Percentiles rank a stretch among this genome's conserved stretches.
Conservation (phyloP, 2,329 filamentous ascomycete species). For the Fusarium odoratissimum region DNA sequence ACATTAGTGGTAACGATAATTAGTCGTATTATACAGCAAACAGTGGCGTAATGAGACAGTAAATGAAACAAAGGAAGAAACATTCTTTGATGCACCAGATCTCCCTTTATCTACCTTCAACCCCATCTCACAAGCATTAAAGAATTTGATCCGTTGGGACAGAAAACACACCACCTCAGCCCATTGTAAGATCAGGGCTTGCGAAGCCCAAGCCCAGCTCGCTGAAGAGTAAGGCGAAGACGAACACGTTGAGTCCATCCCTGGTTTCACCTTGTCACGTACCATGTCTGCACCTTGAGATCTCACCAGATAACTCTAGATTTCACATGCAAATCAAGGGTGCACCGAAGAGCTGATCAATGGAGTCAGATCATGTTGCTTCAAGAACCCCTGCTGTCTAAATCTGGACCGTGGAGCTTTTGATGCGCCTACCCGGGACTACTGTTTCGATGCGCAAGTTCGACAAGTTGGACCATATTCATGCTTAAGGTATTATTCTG, state of each 20-base stretch:
- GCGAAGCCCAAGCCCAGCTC: not conserved
- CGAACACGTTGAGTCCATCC: slow-evolving; percentile 8
- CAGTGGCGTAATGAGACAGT: not conserved
- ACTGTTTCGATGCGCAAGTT: not conserved
- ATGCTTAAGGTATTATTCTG: not conserved
- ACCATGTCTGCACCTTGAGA: not conserved
- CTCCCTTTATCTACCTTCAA: slow-evolving; percentile 12
- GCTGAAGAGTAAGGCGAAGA: slow-evolving; percentile 9
- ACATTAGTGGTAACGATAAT: no score
- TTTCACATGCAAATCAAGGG: slow-evolving; percentile 14
- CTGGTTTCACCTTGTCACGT: not conserved
- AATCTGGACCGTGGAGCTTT: not conserved
- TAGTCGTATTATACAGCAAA: not conserved
- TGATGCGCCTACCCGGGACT: slow-evolving; percentile 3
- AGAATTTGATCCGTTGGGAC: slow-evolving; percentile 8
- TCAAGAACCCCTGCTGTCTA: not conserved
- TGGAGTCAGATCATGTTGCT: slow-evolving; percentile 7
- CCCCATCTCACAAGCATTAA: not conserved
- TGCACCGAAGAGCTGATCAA: slow-evolving; percentile 16
- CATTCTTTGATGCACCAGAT: not conserved
- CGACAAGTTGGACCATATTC: not conserved
- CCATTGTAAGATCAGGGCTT: slow-evolving; percentile 20
- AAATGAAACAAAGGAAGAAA: not conserved
- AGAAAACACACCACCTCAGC: slow-evolving; percentile 37
- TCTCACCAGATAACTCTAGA: slow-evolving; percentile 4